These are phyloP conservation scores for Fusarium pseudograminearum DNA, from an alignment of 2,329 filamentous ascomycete genomes.

Conservation along the genomic window DNA sequence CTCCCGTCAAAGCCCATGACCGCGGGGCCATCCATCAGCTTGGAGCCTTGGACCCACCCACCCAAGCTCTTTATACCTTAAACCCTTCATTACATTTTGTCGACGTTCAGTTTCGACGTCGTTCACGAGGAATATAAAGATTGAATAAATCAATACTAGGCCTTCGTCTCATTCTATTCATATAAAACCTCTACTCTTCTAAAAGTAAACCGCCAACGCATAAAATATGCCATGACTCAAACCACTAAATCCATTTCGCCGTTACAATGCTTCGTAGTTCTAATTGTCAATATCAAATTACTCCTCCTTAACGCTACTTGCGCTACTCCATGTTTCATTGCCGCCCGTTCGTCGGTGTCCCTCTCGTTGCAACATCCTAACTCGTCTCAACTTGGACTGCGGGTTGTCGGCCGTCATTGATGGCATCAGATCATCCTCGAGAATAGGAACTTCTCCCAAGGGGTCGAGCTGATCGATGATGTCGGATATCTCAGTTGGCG, in stretches of 20 bases:
- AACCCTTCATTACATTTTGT: background rate
- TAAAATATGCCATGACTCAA: slow-evolving; percentile 1
- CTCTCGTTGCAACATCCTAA: slow-evolving; percentile 41
- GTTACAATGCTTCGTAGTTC: slow-evolving; percentile 20
- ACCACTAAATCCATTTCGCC: slow-evolving; percentile 29
- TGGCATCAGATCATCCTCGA: slow-evolving; percentile 51
- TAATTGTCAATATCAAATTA: slow-evolving; percentile 6
- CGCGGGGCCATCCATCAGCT: slow-evolving; percentile 17
- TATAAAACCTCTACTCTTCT: background rate
- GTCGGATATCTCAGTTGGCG: slow-evolving; percentile 58
- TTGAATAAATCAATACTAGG: background rate
- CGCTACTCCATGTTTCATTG: slow-evolving; percentile 28
- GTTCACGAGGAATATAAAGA: background rate
- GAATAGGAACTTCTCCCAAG: slow-evolving; percentile 50
- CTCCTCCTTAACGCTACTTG: slow-evolving; percentile 28
- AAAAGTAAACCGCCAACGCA: background rate
- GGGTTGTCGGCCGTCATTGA: slow-evolving; percentile 46
- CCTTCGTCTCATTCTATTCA: background rate
- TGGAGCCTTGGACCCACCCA: slow-evolving; percentile 3
- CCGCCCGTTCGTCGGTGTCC: slow-evolving; percentile 28
- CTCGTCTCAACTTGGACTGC: slow-evolving; percentile 38
- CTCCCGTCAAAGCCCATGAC: slow-evolving; percentile 12
- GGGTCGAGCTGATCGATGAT: slow-evolving; percentile 53
- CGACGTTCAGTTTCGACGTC: background rate
- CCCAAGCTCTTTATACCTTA: background rate